These are phyloP conservation scores for Chaetomium cochliodes DNA, from an alignment of 495 filamentous ascomycete genomes.

Conservation along the genomic window DNA sequence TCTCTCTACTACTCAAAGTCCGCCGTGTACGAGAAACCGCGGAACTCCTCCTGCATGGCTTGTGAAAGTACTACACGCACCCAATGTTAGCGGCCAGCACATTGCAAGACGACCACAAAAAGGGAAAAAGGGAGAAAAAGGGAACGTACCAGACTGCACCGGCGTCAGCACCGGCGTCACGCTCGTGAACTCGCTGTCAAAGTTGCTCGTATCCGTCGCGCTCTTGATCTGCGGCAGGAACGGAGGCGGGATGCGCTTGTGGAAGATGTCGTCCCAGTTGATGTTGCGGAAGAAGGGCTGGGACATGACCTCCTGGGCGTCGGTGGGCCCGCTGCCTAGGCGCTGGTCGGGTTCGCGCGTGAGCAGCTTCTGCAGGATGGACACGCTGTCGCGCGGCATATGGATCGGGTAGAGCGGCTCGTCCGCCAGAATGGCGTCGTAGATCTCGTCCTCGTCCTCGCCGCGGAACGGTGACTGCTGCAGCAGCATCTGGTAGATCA, in stretches of 20 bases:
- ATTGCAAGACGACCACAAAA: not conserved
- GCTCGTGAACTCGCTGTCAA: slow-evolving; percentile 97
- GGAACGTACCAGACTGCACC: slow-evolving; percentile 85
- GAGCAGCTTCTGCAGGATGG: slow-evolving; percentile 95
- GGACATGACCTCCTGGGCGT: slow-evolving; percentile 98
- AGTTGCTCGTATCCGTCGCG: slow-evolving; percentile 97
- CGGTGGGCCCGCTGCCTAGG: slow-evolving; percentile 90
- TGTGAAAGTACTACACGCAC: slow-evolving; percentile 76
- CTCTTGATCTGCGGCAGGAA: slow-evolving; percentile 86
- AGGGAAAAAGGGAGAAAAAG: not conserved
- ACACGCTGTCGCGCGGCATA: slow-evolving; percentile 97
- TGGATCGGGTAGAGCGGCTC: slow-evolving; percentile 98
- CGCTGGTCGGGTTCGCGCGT: slow-evolving; percentile 92
- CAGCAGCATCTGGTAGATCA: slow-evolving; percentile 99
- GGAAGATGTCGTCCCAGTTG: slow-evolving; percentile 97
- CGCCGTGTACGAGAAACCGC: slow-evolving; percentile 87
- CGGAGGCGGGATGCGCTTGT: slow-evolving; percentile 85
- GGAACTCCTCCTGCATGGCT: slow-evolving; percentile 99
- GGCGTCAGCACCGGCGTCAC: slow-evolving; percentile 97
- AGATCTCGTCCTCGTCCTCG: slow-evolving; percentile 99
- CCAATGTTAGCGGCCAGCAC: slow-evolving; percentile 4
- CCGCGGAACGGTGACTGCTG: slow-evolving; percentile 99
- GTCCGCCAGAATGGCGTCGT: slow-evolving; percentile 97
- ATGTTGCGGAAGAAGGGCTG: slow-evolving; percentile 97
- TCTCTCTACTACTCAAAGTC: slow-evolving; percentile 50